Evolutionary conservation across 306 rosid genomes (phyloP), one percentile per base, ranked within the genome.

Genomic region (Quillaja saponaria): DNA sequence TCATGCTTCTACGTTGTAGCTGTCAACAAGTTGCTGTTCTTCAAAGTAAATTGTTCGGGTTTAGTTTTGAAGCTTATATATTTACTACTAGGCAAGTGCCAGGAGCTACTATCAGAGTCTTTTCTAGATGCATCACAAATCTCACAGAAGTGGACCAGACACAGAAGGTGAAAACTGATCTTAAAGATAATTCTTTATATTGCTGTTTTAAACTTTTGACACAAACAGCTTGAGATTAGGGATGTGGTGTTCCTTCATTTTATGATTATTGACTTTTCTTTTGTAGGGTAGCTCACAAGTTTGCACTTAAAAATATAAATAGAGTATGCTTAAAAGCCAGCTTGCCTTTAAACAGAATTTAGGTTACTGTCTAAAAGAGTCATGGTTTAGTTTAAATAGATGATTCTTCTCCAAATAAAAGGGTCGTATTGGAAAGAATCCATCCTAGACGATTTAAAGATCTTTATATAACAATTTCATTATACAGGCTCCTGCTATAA

Each of bases 151-250:
- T 38, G 74, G 71, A 19, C 37, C 42, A n/a, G 21, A 54, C 31
- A 25, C 71, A 61, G 18, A 55, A 78, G 80, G 74, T 70, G 80
- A 70, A 70, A 55, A 31, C 66, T 25, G 70, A 37, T 60, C 35
- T 55, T 54, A 33, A 38, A 1, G 34, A 47, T 60, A 20, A 18
- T 25, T 25, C 2, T 25, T 25, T 25, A 25, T 1, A 25, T 25
- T n/a, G n/a, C 3, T 13, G 9, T 12, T 17, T 16, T 16, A 2
- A 31, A 16, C 13, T 33, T 47, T 3, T 18, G 14, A 8, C 0
- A 1, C 10, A 60, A 55, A 45, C 34, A 66, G 42, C 10, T 11
- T 44, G 34, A 50, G 53, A 40, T 21, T 19, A n/a, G 70, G 39
- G 31, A 55, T 44, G 64, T 55, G 51, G 21, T 58, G 49, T 21